These are phyloP conservation scores for Pseudogymnoascus sp. DNA, from an alignment of 2,329 filamentous ascomycete species.

Conservation along the genomic window DNA sequence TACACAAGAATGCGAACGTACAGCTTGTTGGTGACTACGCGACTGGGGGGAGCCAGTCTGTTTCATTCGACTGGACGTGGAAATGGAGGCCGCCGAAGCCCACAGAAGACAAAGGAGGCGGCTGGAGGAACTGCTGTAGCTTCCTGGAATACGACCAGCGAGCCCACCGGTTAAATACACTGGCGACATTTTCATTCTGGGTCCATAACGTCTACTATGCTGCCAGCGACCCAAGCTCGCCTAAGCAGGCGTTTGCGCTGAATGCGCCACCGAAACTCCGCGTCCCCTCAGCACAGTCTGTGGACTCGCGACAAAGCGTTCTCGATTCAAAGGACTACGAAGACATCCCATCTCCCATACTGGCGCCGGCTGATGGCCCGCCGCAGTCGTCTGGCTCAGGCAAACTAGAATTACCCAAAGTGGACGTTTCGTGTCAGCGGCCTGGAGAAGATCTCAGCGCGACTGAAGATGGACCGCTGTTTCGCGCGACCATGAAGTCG, in stretches of 20 bases:
- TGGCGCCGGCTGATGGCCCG: constrained; percentile 26
- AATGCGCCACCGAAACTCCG: constrained; percentile 68
- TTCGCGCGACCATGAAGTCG: constrained; percentile 93
- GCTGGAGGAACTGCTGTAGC: constrained; percentile 94
- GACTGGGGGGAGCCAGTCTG: constrained; percentile 73
- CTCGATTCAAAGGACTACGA: constrained; percentile 50
- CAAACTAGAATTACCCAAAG: constrained; percentile 51
- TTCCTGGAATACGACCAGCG: constrained; percentile 97
- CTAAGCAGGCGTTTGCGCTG: constrained; percentile 56
- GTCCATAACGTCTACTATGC: constrained; percentile 43
- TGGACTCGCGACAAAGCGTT: constrained; percentile 73
- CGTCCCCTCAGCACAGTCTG: constrained; percentile 78
- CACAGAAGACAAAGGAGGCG: constrained; percentile 74
- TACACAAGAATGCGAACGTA: constrained; percentile 96
- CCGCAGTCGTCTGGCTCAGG: neutral
- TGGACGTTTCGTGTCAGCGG: constrained; percentile 80
- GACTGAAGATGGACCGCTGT: constrained; percentile 87
- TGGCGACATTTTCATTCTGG: constrained; percentile 93
- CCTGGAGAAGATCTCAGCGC: constrained; percentile 79
- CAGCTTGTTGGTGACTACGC: constrained; percentile 87
- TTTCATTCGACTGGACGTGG: constrained; percentile 93
- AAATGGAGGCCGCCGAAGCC: constrained; percentile 88
- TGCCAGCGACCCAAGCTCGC: constrained; percentile 55
- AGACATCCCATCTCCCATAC: constrained; percentile 33
- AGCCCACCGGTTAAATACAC: constrained; percentile 77